phyloP scores from a whole-genome alignment of 176 grass and related monocot genomes.

The Oryza officinalis region DNA sequence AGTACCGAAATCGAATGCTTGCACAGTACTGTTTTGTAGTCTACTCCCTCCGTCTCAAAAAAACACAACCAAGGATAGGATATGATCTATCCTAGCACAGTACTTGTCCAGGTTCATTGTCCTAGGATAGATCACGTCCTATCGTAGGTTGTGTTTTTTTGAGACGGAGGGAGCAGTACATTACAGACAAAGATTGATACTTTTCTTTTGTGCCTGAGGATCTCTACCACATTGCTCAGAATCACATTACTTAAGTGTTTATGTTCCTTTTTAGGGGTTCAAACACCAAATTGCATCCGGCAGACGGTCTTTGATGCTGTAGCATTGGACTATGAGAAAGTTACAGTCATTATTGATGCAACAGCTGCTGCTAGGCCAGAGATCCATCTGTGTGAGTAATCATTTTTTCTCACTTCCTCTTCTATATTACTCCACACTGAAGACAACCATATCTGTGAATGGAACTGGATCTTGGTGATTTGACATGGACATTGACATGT shows the following conservation, averaged over 20 bases:
- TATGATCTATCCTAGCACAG: too few species aligned
- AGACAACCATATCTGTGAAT: background rate
- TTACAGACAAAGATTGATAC: background rate
- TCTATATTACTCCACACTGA: background rate
- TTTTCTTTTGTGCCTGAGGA: background rate
- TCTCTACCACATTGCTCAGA: background rate
- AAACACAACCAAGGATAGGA: too few species aligned
- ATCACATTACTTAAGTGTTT: slow-evolving; percentile 16
- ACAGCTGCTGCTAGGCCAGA: slow-evolving; percentile 84
- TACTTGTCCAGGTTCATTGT: too few species aligned
- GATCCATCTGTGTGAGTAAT: slow-evolving; percentile 78
- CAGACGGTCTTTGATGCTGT: slow-evolving; percentile 93
- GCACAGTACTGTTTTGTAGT: background rate
- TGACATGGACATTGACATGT: background rate
- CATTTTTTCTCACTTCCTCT: background rate
- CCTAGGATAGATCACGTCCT: too few species aligned
- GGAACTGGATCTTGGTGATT: background rate
- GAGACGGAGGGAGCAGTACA: too few species aligned
- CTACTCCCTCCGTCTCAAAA: too few species aligned
- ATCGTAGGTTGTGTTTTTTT: too few species aligned
- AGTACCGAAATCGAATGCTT: background rate
- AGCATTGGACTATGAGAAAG: slow-evolving; percentile 73
- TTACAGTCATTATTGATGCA: slow-evolving; percentile 78
- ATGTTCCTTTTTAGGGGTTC: slow-evolving; percentile 61
- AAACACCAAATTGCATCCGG: slow-evolving; percentile 97